Evolutionary conservation across 176 grass and related monocot species (phyloP).

Genomic region (Coix lacrymajobi): DNA sequence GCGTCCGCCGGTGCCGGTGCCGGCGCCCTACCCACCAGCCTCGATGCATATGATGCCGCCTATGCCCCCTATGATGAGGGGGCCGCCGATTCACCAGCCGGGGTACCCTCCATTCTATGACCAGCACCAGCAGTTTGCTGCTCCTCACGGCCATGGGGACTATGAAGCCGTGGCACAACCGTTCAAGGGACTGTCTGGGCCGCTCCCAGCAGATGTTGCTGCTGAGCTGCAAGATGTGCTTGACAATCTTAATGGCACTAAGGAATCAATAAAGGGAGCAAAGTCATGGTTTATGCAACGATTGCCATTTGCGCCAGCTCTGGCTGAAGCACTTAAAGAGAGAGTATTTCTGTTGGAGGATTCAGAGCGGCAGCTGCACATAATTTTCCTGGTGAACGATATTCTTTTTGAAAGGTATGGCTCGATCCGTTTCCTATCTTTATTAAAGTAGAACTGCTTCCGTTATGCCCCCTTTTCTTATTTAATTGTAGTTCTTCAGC

Average conservation of each 20-base stretch:
- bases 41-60: constrained; percentile 61
- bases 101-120: constrained; percentile 69
- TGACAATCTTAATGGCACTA: constrained; percentile 77
- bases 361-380: constrained; percentile 86
- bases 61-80: constrained; percentile 36
- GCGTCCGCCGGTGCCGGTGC: constrained; percentile 26
- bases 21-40: constrained; percentile 30
- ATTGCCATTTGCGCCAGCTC: constrained; percentile 57
- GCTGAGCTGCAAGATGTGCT: constrained; percentile 73
- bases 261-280: constrained; percentile 94
- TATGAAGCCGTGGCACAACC: constrained; percentile 47
- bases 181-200: constrained; percentile 70
- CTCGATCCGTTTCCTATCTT: background rate
- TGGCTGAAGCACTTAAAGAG: constrained; percentile 84
- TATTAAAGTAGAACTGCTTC: background rate
- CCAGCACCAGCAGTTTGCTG: constrained; percentile 54
- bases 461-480: background rate
- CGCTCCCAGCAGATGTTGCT: constrained; percentile 74
- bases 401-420: constrained; percentile 93
- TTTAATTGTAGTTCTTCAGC: background rate
- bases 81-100: constrained; percentile 51
- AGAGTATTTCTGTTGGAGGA: constrained; percentile 77
- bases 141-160: constrained; percentile 40
- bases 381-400: constrained; percentile 93
- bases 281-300: constrained; percentile 96